Conservation (phyloP, 768 basidiomycete genomes). For the Mycena rosella region DNA sequence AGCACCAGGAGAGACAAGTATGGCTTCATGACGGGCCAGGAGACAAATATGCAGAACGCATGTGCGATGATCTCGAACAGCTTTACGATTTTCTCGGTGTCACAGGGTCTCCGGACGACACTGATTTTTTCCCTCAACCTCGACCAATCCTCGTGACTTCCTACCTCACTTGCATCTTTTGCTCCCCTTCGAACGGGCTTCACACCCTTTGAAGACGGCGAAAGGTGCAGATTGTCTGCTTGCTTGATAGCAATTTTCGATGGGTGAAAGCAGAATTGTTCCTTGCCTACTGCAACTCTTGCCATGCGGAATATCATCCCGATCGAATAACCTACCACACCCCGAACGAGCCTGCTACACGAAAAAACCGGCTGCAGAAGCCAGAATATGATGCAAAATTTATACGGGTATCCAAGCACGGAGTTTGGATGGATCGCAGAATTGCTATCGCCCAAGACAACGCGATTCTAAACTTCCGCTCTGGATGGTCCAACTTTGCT, state of each 20-base stretch:
- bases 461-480: conserved; percentile 40
- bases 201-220: no score
- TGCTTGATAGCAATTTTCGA: background rate
- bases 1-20: no score
- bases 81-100: no score
- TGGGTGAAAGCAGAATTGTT: conserved; percentile 11
- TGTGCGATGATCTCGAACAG: no score
- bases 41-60: no score
- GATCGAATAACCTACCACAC: conserved; percentile 36
- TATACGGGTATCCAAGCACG: conserved; percentile 44
- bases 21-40: no score
- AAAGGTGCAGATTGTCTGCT: background rate
- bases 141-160: no score
- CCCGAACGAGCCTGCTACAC: background rate
- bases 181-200: no score
- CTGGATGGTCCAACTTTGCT: conserved; percentile 46
- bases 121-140: no score
- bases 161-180: no score
- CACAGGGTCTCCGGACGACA: no score
- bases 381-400: conserved; percentile 38
- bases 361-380: conserved; percentile 7
- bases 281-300: conserved; percentile 33
- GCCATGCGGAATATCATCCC: conserved; percentile 38
- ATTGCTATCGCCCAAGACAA: conserved; percentile 43
- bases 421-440: conserved; percentile 41